A percentile compares a stretch with the other conserved stretches of the same genome.
Evolutionary conservation across 176 grass and related monocot genomes (phyloP).

Genomic region (Carex littledalei): DNA sequence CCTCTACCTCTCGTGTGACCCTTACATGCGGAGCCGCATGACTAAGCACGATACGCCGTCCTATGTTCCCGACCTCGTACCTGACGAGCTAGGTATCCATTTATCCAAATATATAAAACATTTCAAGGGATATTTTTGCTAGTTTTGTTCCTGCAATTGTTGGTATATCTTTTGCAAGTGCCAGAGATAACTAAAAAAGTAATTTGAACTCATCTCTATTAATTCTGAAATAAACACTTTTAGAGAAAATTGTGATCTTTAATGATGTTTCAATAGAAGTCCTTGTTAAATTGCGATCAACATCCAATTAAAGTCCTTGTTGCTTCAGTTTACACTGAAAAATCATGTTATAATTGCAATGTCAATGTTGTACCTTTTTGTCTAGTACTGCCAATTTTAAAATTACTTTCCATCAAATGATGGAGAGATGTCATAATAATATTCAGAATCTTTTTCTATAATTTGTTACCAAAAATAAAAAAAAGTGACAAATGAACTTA

Average conservation of each 20-base stretch:
- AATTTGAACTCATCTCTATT: neutral
- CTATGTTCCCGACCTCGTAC: neutral
- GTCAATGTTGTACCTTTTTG: no score
- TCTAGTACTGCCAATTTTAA: no score
- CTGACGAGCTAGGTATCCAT: neutral
- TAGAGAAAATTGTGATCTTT: neutral
- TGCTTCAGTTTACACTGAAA: no score
- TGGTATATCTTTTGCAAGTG: neutral
- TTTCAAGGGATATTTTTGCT: neutral
- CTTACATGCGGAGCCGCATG: constrained; percentile 57
- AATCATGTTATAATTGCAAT: no score
- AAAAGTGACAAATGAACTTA: no score
- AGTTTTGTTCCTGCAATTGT: neutral
- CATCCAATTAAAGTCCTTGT: no score
- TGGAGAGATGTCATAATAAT: no score
- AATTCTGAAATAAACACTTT: neutral
- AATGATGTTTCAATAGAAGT: no score
- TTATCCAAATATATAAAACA: neutral
- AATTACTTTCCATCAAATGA: no score
- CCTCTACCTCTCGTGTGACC: constrained; percentile 66
- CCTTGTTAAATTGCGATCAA: no score
- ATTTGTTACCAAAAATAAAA: no score
- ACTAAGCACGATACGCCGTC: constrained; percentile 16
- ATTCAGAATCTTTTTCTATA: no score
- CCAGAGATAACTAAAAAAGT: neutral